Base-by-base conservation (phyloP, 768 basidiomycete species). In the Cytidiella melzeri region DNA sequence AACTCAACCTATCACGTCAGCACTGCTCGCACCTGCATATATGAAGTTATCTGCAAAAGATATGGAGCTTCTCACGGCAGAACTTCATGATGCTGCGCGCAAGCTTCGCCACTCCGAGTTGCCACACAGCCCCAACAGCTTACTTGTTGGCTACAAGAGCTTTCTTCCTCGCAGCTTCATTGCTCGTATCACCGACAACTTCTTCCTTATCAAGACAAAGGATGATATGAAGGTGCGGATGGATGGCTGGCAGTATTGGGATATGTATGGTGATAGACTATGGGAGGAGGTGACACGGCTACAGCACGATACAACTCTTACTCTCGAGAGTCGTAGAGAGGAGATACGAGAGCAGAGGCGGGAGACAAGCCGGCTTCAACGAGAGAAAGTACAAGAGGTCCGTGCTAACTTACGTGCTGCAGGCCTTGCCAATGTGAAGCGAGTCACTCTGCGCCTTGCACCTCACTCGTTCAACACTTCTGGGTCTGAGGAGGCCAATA, bases 191-290 rank as follows among this genome's bases (percentile, higher is more conserved):
- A n/a, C 36, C 15, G 15, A 43, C 3, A 23, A 50, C 15, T 50
- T 50, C 48, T 19, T 11, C 21, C 25, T 43, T 12, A 23, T 50
- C 5, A 43, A 12, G 15, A 28, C 41, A 5, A 18, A 43, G 21
- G 41, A 44, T n/a, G 19, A 30, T 19, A 20, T 50, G 6, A 6
- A 24, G 4, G 19, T 28, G 26, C 41, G 41, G 3, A 34, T 50
- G 41, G 18, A 21, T 19, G 48, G 42, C 13, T 50, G 48, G 48
- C 24, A 10, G 6, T 50, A 27, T 21, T 43, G 40, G 41, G 15
- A 18, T 10, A 18, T 13, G 9, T 30, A 19, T 28, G 41, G 48
- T 3, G 25, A 5, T 5, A 42, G 13, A 4, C 21, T 50, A 21
- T 50, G 41, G 48, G 18, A 18, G 5, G 18, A 5, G 5, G 48